phyloP scores from a whole-genome alignment of 2,329 filamentous ascomycete genomes.

The Calonectria ilicicola region DNA sequence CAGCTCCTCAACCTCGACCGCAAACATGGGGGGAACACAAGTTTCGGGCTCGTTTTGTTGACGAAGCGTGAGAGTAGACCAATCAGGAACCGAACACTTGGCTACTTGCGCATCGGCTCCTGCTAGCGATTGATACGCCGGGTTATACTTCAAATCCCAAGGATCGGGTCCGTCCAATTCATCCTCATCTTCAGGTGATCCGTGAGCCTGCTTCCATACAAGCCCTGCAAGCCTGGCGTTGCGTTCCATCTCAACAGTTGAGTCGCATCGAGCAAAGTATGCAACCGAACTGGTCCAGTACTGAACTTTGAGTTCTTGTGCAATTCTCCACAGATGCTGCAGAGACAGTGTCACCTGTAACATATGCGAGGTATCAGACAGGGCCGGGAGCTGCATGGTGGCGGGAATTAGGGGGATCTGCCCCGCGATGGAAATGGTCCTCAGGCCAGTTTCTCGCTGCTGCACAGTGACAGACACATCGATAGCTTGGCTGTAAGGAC shows the following conservation, averaged over 20 bases:
- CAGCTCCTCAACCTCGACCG: constrained; percentile 80
- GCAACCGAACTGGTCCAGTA: constrained; percentile 83
- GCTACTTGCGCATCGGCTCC: constrained; percentile 37
- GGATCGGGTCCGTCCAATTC: constrained; percentile 69
- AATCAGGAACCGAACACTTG: constrained; percentile 60
- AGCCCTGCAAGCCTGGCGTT: constrained; percentile 57
- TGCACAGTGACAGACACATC: constrained; percentile 54
- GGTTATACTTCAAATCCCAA: constrained; percentile 75
- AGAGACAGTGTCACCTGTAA: constrained; percentile 78
- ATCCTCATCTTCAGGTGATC: constrained; percentile 58
- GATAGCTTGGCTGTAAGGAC: constrained; percentile 94
- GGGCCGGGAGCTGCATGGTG: constrained; percentile 74
- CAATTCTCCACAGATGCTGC: constrained; percentile 92
- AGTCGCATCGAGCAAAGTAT: constrained; percentile 68
- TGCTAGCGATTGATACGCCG: constrained; percentile 58
- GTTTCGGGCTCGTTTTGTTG: constrained; percentile 50
- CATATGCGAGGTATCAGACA: constrained; percentile 55
- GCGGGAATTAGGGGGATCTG: constrained; percentile 90
- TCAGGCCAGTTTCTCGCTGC: constrained; percentile 36
- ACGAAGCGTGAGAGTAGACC: constrained; percentile 55
- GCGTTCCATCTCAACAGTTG: constrained; percentile 41
- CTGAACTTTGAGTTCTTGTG: constrained; percentile 74
- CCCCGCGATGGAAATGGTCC: constrained; percentile 78
- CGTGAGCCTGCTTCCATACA: constrained; percentile 63
- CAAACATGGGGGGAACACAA: constrained; percentile 75